Evolutionary conservation across 495 filamentous ascomycete genomes (phyloP).

Genomic region (Penicillium canescens): DNA sequence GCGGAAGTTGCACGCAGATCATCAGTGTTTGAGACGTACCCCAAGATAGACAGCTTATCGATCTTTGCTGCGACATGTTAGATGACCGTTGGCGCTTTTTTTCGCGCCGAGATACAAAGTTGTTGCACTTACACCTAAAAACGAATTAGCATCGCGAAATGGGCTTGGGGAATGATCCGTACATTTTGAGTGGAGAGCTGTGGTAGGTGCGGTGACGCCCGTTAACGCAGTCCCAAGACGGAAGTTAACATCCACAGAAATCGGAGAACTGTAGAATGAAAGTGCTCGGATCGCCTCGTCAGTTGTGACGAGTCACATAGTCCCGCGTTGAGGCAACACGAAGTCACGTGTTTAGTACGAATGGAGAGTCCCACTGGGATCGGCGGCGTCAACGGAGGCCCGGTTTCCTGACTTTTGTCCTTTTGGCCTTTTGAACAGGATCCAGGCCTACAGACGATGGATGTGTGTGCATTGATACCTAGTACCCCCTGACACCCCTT

Average conservation of each 20-base stretch:
- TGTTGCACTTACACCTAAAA: constrained; percentile 32
- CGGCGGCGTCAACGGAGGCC: constrained; percentile 4
- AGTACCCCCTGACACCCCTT: not conserved
- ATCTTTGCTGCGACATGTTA: constrained; percentile 58
- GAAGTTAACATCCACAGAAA: not conserved
- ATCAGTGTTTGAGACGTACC: constrained; percentile 43
- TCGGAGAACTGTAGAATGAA: not conserved
- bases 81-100: constrained; percentile 11
- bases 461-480: not conserved
- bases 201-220: not conserved
- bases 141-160: constrained; percentile 18
- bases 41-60: constrained; percentile 83
- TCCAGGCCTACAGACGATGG: not conserved
- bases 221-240: not conserved
- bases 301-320: constrained; percentile 21
- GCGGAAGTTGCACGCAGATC: constrained; percentile 1
- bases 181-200: constrained; percentile 20
- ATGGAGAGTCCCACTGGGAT: constrained; percentile 18
- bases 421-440: not conserved
- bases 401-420: constrained; percentile 9
- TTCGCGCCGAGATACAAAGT: not conserved
- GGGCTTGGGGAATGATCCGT: constrained; percentile 3
- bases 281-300: constrained; percentile 12
- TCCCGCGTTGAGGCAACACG: constrained; percentile 32
- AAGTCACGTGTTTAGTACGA: constrained; percentile 29